Base-by-base conservation (phyloP, 257 asterid genomes). In the Primulina tabacum region DNA sequence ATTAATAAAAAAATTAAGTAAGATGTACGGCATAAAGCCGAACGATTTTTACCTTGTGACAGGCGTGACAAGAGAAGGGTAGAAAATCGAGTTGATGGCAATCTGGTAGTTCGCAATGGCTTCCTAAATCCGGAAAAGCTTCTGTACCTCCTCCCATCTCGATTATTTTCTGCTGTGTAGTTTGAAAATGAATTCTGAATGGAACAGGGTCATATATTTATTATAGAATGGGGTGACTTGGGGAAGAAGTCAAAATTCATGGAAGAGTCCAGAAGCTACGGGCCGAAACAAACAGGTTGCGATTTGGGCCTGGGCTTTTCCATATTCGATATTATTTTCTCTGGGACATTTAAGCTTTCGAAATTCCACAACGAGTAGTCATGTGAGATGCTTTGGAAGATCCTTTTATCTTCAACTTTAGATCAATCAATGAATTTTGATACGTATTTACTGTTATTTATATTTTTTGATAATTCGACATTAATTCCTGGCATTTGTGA, bases 21-120 rank as follows among this genome's bases (percentile, higher is more conserved):
- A 1, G 26, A 24, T 3, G 30, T 28, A 28, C 2, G 30, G 2
- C 4, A 28, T 28, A 2, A 28, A 28, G 30, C 4, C 17, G 29
- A 32, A 26, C 4, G 20, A 52, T 38, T 2, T 32, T 57, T 68
- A 86, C 96, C 85, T 73, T 79, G 0, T 33, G 63, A 29, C 97
- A 93, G 1, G 87, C 87, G 79, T 84, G 79, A 62, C 97, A 93
- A 20, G 84, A 81, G 78, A 93, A 93, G 8, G 99, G 97, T 9
- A 93, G 92, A 77, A 93, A 93, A 84, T 93, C 97, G 82, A 93
- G 96, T 30, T 79, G 97, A 55, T 65, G 77, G 72, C 99, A 93
- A 79, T 89, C 88, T 26, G 87, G 50, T 3, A 67, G 81, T 56
- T 90, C 85, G 88, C 97, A 93, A 57, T 93, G 99, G 66, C 80